Percentiles rank a stretch among this genome's conserved stretches.
phyloP scores from a whole-genome alignment of 1,139 yeast genomes.

The Blastobotrys illinoisensis region DNA sequence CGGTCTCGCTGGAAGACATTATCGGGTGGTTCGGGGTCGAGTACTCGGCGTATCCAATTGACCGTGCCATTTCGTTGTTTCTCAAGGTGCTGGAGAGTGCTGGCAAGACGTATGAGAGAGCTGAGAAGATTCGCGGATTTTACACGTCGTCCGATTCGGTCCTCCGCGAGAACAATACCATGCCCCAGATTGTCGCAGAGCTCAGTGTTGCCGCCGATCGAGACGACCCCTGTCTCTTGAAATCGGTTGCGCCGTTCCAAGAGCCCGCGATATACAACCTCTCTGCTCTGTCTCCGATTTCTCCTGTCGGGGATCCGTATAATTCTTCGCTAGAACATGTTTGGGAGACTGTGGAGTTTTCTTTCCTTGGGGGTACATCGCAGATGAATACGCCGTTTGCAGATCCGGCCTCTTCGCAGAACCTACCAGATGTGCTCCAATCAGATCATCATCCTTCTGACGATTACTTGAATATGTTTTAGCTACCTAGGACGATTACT shows the following conservation, averaged over 20 bases:
- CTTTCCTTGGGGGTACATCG: not conserved
- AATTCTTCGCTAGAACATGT: slow-evolving; percentile 2
- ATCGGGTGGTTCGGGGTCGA: slow-evolving; percentile 4
- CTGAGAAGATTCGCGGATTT: not conserved
- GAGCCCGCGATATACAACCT: not conserved
- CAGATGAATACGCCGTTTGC: not conserved
- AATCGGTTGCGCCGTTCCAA: not conserved
- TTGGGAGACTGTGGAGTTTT: slow-evolving; percentile 1
- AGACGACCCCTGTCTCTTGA: not conserved
- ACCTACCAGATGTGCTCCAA: not conserved
- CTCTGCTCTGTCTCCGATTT: not conserved
- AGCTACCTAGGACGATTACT: not conserved
- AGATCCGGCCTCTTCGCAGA: not conserved
- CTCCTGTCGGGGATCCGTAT: slow-evolving; percentile 3
- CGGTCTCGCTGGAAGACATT: slow-evolving; percentile 1
- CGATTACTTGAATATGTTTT: not conserved
- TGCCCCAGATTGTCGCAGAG: not conserved
- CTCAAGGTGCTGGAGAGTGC: slow-evolving; percentile 1
- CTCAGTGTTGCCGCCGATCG: not conserved
- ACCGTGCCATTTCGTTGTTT: slow-evolving; percentile 1
- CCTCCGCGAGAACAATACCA: not conserved
- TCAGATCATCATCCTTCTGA: slow-evolving; percentile 1
- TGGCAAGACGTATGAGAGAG: slow-evolving; percentile 4
- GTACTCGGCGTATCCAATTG: slow-evolving; percentile 1
- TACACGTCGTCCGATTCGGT: not conserved